phyloP scores from a whole-genome alignment of 805 yeast species.

The Clavispora fructus region DNA sequence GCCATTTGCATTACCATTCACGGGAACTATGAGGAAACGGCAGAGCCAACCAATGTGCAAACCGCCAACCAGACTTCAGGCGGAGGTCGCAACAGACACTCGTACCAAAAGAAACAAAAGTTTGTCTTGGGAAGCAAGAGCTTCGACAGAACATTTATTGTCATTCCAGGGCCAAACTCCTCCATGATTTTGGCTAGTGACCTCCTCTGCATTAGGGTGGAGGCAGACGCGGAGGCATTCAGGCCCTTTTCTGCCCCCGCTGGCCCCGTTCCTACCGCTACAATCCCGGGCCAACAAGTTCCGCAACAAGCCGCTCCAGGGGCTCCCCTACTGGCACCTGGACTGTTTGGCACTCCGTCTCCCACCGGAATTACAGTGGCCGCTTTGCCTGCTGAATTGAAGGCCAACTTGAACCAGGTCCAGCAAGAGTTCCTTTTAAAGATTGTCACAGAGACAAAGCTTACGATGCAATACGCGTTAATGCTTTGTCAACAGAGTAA shows the following conservation, averaged over 20 bases:
- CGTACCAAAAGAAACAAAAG: conserved; percentile 21
- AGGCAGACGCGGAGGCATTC: conserved; percentile 11
- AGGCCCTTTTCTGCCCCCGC: conserved; percentile 6
- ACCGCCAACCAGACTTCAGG: conserved; percentile 14
- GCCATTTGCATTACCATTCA: conserved; percentile 79
- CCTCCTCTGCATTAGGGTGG: conserved; percentile 49
- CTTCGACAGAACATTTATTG: conserved; percentile 82
- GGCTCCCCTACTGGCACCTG: neutral
- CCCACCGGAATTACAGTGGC: conserved; percentile 15
- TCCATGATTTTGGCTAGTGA: conserved; percentile 84
- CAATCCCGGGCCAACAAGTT: conserved; percentile 8
- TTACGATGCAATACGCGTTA: conserved; percentile 72
- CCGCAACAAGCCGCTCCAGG: neutral
- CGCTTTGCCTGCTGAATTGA: conserved; percentile 49
- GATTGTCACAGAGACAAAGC: conserved; percentile 64
- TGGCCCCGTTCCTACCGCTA: conserved; percentile 12
- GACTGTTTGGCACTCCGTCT: neutral
- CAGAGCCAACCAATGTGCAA: conserved; percentile 42
- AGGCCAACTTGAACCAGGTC: conserved; percentile 41
- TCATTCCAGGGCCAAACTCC: conserved; percentile 64
- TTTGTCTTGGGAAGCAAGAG: conserved; percentile 54
- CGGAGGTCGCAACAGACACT: conserved; percentile 12
- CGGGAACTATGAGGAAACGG: conserved; percentile 75
- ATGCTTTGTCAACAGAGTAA: conserved; percentile 84
- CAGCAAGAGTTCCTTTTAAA: conserved; percentile 65